Evolutionary conservation across 2,329 filamentous ascomycete species (phyloP).

Genomic region (Colletotrichum sojae): DNA sequence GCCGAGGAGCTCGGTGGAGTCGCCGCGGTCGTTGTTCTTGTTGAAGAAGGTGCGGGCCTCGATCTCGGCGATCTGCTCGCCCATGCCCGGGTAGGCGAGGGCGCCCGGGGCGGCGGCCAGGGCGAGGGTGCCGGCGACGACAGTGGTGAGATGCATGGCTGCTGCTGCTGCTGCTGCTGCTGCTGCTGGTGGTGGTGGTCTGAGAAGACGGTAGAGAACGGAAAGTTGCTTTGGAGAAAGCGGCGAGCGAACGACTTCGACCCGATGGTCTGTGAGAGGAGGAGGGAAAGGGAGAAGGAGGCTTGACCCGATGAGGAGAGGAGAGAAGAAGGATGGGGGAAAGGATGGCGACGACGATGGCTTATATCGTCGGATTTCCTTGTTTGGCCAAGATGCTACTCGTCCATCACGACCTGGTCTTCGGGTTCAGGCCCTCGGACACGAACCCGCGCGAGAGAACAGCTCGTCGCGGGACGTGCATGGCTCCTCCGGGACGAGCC

Average conservation of each 20-base stretch:
- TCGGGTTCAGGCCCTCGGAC: conserved; percentile 10
- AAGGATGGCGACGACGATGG: neutral
- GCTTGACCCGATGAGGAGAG: conserved; percentile 15
- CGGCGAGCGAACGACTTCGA: conserved; percentile 28
- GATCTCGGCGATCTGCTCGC: conserved; percentile 40
- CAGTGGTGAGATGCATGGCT: conserved; percentile 37
- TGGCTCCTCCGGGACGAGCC: conserved; percentile 29
- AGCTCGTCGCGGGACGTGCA: conserved; percentile 21
- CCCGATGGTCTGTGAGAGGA: conserved; percentile 1
- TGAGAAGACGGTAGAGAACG: neutral
- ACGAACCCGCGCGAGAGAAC: neutral
- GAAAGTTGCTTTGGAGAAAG: neutral
- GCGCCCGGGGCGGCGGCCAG: conserved; percentile 33
- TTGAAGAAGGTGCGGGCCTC: conserved; percentile 23
- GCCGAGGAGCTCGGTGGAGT: conserved; percentile 42
- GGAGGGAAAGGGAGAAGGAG: conserved; percentile 15
- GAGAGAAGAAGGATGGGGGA: neutral
- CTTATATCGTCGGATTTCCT: conserved; percentile 24
- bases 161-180: neutral
- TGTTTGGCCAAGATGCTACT: neutral
- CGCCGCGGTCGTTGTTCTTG: conserved; percentile 15
- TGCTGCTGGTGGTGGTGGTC: neutral
- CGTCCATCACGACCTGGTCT: neutral
- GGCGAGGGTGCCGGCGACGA: conserved; percentile 38
- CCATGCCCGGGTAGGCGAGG: conserved; percentile 42